Base-by-base conservation (phyloP, 1,284 basidiomycete genomes). In the Stereum hirsutum region DNA sequence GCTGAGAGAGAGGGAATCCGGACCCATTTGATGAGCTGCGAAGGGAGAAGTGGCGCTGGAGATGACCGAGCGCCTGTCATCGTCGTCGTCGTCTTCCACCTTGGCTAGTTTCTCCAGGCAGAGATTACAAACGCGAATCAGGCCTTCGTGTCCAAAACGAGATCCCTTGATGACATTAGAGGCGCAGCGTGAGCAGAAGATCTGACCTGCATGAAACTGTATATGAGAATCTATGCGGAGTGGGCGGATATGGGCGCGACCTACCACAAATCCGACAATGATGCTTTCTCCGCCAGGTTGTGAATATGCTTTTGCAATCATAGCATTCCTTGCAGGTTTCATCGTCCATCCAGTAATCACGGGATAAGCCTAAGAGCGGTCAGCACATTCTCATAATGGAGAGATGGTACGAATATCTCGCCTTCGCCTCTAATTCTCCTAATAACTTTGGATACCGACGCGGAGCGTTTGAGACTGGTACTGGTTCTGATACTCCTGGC, bases 341-440 rank as follows among this genome's bases (percentile, higher is more conserved):
- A 57, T 99, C 96, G 48, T 93, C 89, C 89, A 96, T 95, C 93
- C 93, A 97, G 58, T 95, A 96, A 56, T 94, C 89, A 49, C 77
- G 74, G 11, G 85, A 89, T 27, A 91, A 58, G 10, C 88, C 88
- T 90, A 49, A 14, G 39, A 21, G 26, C 36, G n/a, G 34, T 46
- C 34, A 47, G 21, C 46, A 44, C n/a, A 51, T 47, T 48, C 51
- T 30, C 27, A 52, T 31, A 43, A 31, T 7, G 17, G 23, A 33
- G 33, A 46, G 39, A 12, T 21, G 30, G 19, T 34, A 27, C 17
- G 10, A 19, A 26, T 20, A 25, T 55, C 69, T 27, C 52, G 77
- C 82, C 85, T 75, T 94, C 90, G 38, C 91, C 91, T 41, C 89
- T 72, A 56, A 95, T 78, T 48, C 89, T 70, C 50, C 90, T 70